phyloP scores from a whole-genome alignment of 2,329 filamentous ascomycete genomes.

The Colletotrichum scovillei region DNA sequence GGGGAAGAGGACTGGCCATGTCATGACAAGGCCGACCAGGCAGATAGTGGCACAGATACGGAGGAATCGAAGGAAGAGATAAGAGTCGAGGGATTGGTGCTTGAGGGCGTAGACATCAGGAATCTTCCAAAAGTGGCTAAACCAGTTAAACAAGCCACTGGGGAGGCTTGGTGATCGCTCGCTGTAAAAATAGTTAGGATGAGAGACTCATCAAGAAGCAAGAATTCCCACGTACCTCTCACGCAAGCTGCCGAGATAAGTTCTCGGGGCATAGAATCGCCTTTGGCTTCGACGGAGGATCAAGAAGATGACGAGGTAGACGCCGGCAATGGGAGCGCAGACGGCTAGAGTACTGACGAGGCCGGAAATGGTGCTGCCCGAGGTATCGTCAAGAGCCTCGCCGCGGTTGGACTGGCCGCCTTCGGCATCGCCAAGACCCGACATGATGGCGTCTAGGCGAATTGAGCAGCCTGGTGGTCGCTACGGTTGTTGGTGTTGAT shows the following conservation, averaged over 20 bases:
- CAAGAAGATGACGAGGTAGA: slow-evolving; percentile 58
- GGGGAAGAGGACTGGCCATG: slow-evolving; percentile 88
- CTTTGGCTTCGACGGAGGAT: slow-evolving; percentile 56
- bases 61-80: slow-evolving; percentile 85
- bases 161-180: slow-evolving; percentile 69
- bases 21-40: slow-evolving; percentile 84
- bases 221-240: slow-evolving; percentile 46
- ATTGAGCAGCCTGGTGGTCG: neutral
- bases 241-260: slow-evolving; percentile 59
- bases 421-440: neutral
- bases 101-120: slow-evolving; percentile 82
- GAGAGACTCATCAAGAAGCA: neutral
- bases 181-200: slow-evolving; percentile 40
- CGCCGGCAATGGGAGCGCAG: slow-evolving; percentile 56
- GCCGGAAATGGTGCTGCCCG: slow-evolving; percentile 40
- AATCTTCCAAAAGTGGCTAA: slow-evolving; percentile 70
- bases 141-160: slow-evolving; percentile 70
- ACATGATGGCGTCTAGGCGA: slow-evolving; percentile 22
- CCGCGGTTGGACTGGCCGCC: slow-evolving; percentile 18
- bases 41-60: slow-evolving; percentile 81
- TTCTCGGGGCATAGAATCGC: slow-evolving; percentile 62
- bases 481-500: neutral
- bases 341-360: slow-evolving; percentile 65
- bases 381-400: neutral
- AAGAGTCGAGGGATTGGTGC: slow-evolving; percentile 88